Evolutionary conservation across 2,329 filamentous ascomycete species (phyloP), one percentile per base, ranked within the genome.

Genomic region (Fusarium multiceps): DNA sequence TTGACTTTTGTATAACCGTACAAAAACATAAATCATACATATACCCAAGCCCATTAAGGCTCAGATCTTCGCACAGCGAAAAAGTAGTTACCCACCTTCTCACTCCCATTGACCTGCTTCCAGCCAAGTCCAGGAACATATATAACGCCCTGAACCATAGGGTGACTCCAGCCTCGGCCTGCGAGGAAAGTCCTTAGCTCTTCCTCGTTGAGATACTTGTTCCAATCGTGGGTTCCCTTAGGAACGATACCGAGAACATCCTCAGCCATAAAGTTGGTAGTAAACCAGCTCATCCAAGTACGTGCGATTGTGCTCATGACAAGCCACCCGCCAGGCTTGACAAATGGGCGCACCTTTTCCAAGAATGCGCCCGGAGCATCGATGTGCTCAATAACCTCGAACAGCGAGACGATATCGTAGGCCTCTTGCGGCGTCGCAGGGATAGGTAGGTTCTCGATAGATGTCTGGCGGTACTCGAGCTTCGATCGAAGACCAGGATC

Each of bases 341-440:
- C 90, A 72, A 97, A 93, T 3, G 88, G 86, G 42, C 92, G 84
- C 65, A 93, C 90, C 4, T 85, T 84, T 51, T 89, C 85, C 6
- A 98, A 87, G 72, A 98, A 97, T 6, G 88, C 84, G 0, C 88
- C 87, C 0, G 93, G 93, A 23, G 89, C 84, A 59, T 91, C 89
- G 62, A 99, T 92, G 79, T 99, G 96, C 81, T 99, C 96, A 57
- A 99, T 87, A 7, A 99, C 96, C 80, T 99, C 96, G 79, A 98
- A 99, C 9, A 97, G 80, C 2, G 92, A 92, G 12, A 99, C 89
- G 3, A 98, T 81, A 78, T 98, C 94, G 81, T 89, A 96, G 14
- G 85, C 83, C 6, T 84, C 78, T 16, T 77, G 76, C 7, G 74
- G 70, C 2, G 74, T 75, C 20, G 64, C 66, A 4, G 84, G 85